Base-by-base conservation (phyloP, 495 filamentous ascomycete genomes). In the Xylaria curta region DNA sequence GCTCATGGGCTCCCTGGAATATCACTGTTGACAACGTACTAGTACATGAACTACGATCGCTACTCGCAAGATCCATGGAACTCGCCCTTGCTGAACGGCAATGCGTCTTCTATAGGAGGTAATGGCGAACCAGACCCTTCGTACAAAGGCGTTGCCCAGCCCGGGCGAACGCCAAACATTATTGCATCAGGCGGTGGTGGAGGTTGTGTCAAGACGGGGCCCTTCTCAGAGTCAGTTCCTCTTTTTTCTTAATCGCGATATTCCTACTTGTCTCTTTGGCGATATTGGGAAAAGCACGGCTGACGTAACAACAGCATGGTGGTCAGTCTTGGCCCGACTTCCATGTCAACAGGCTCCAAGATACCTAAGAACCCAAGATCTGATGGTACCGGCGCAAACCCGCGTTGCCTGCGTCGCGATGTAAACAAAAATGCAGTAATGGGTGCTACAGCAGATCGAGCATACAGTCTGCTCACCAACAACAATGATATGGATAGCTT, bases 141-240 rank as follows among this genome's bases (percentile, higher is more conserved):
- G 6, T 78, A 79, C 66, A 78, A 72, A 28, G 80, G 80, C 21
- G 71, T 81, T 44, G 62, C 73, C 36, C 75, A 81, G 58, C 46
- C 44, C 33, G 71, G 75, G 58, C 66, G 75, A 36, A 78, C 73
- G 24, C 78, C 75, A 26, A 80, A 77, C 53, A 76, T 76, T 40
- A 80, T 90, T 46, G 81, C 83, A 36, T 74, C 83, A 2, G 87
- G 81, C 58, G 85, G 81, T 9, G 89, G 88, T 58, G 89, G 89
- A 10, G 89, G 89, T n/a, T 91, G 88, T 74, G 85, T 90, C 33
- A 86, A 79, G 9, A 78, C 78, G 54, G 89, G 89, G 0, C 89
- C 89, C 7, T 89, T 91, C 75, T 81, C 81, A 44, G 82, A 84
- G 81, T 82, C 13, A 10, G 79, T 77, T 64, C 31, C 36, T 44